Evolutionary conservation across 768 basidiomycete species (phyloP).

Genomic region (Lactarius hatsudake): DNA sequence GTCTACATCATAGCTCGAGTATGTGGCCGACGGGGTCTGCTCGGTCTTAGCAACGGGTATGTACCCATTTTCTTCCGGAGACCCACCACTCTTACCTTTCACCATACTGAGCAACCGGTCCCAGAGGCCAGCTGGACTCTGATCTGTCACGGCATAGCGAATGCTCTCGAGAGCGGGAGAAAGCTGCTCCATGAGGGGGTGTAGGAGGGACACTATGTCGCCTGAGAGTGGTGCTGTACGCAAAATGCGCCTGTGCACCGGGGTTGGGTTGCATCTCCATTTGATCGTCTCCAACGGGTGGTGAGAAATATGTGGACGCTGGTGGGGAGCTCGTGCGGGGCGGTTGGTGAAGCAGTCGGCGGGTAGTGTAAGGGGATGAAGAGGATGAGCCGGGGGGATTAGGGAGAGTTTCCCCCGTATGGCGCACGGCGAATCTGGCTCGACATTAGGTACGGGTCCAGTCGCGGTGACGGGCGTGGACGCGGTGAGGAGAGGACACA

Average conservation of each 20-base stretch:
- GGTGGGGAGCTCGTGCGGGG: slow-evolving; percentile 58
- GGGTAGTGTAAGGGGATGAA: slow-evolving; percentile 5
- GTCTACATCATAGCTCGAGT: slow-evolving; percentile 5
- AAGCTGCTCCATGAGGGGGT: slow-evolving; percentile 29
- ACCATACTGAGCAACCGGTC: slow-evolving; percentile 40
- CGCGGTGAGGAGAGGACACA: too few relatives aligned
- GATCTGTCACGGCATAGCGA: slow-evolving; percentile 30
- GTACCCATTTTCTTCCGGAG: slow-evolving; percentile 41
- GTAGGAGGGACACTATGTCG: slow-evolving; percentile 53
- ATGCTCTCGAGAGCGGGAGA: slow-evolving; percentile 42
- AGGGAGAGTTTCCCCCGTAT: neutral
- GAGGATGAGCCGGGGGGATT: neutral
- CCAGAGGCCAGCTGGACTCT: slow-evolving; percentile 44
- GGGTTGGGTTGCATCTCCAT: slow-evolving; percentile 51
- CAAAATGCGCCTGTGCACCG: slow-evolving; percentile 70
- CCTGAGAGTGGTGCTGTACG: slow-evolving; percentile 77
- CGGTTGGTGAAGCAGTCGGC: slow-evolving; percentile 6
- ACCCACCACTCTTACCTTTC: slow-evolving; percentile 38
- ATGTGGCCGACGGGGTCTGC: slow-evolving; percentile 18
- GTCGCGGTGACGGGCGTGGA: neutral
- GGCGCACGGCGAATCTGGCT: neutral
- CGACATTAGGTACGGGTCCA: neutral
- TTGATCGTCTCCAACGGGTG: slow-evolving; percentile 48
- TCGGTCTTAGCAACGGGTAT: slow-evolving; percentile 28
- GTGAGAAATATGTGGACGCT: slow-evolving; percentile 76